Evolutionary conservation across 148 eudicot species (phyloP), one percentile per base, ranked within the genome.

Genomic region (Chenopodium suecicum): DNA sequence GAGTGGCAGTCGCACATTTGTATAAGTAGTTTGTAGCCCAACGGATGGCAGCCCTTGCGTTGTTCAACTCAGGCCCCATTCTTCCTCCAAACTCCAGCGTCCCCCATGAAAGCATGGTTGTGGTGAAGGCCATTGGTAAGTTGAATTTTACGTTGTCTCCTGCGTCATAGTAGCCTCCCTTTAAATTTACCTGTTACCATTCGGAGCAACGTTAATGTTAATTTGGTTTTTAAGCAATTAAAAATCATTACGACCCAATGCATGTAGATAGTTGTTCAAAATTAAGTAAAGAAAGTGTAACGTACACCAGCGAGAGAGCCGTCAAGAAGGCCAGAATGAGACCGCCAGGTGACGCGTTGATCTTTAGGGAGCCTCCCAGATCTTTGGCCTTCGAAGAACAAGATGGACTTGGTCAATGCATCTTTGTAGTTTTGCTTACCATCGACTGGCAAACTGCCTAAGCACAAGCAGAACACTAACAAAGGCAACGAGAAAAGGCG

Each of bases 131-230:
- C 99, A 94, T 96, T 4, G 98, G 99, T 29, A 94, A 87, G 83
- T 92, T 92, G 86, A 96, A 96, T 58, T 96, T 94, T 7, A 96
- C 94, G 46, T 96, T 96, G 86, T 96, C 99, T 7, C 99, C 99
- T 7, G 98, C 99, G 25, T 96, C 99, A 54, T 96, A 96, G 83
- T 96, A 96, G 0, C 99, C 99, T 58, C 99, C 99, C 0, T 80
- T 81, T 54, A 96, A 86, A 83, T 90, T 92, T 84, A 94, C 99
- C 97, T 96, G 88, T 78, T 63, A 79, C 79, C 16, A 64, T 73
- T 6, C 46, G 4, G 32, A 17, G 17, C 41, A n/a, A 32, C 2
- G 29, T 32, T 31, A 23, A 6, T 54, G 60, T 12, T 54, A 16
- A 13, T 12, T 56, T 17, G 60, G 60, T 56, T 56, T 56, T 56